These are phyloP conservation scores for Leishmania guyanensis DNA, from an alignment of 208 protist species.

Conservation along the genomic window DNA sequence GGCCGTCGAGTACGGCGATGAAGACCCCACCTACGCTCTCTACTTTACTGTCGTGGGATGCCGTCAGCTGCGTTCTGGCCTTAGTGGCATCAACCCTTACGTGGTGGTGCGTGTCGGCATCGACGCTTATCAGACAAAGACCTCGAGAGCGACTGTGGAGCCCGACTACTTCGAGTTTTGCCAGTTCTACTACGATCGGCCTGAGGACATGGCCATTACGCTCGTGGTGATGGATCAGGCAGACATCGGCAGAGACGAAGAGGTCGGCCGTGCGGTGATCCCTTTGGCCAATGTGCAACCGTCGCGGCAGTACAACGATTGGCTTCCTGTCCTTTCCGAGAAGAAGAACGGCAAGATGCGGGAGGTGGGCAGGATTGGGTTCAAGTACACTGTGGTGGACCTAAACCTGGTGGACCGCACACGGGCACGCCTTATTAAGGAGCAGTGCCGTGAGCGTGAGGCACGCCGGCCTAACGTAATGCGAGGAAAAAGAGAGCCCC, in stretches of 20 bases:
- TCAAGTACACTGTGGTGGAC: constrained; percentile 78
- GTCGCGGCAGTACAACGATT: constrained; percentile 68
- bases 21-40: constrained; percentile 69
- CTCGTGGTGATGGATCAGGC: constrained; percentile 85
- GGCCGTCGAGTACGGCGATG: constrained; percentile 57
- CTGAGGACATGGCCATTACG: constrained; percentile 44
- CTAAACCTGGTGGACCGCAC: constrained; percentile 63
- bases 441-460: constrained; percentile 7
- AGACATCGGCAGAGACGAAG: constrained; percentile 56
- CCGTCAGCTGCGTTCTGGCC: constrained; percentile 51
- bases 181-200: constrained; percentile 73
- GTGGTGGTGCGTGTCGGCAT: constrained; percentile 76
- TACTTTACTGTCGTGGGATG: constrained; percentile 82
- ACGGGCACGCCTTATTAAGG: constrained; percentile 39
- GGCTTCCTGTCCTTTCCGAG: constrained; percentile 49
- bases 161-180: constrained; percentile 87
- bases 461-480: constrained; percentile 3
- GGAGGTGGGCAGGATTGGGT: constrained; percentile 66
- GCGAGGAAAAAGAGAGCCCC: constrained; percentile 10
- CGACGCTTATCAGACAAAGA: constrained; percentile 68
- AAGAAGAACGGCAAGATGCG: constrained; percentile 28
- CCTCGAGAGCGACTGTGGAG: constrained; percentile 64
- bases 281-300: constrained; percentile 44
- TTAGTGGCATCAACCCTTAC: constrained; percentile 71
- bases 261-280: constrained; percentile 69